phyloP scores from a whole-genome alignment of 106 monocot species.

The Ottelia alismoides region DNA sequence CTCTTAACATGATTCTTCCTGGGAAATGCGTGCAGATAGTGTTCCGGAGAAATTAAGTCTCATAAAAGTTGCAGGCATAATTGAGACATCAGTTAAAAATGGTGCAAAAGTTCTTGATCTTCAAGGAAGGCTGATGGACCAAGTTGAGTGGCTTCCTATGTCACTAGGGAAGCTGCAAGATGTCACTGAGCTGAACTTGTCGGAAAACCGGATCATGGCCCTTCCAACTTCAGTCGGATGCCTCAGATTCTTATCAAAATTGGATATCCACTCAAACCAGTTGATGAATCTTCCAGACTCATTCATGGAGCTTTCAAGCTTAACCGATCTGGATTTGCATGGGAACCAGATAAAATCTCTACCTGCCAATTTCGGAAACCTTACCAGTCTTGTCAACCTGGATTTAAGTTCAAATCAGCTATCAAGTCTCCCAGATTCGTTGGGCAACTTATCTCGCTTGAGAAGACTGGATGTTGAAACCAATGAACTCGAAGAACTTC shows the following conservation, averaged over 20 bases:
- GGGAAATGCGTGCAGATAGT: constrained; percentile 11
- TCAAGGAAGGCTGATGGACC: constrained; percentile 67
- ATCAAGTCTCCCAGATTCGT: constrained; percentile 41
- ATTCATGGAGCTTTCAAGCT: constrained; percentile 51
- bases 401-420: constrained; percentile 73
- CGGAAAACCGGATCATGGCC: constrained; percentile 75
- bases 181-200: constrained; percentile 64
- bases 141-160: constrained; percentile 90
- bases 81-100: constrained; percentile 65
- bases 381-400: constrained; percentile 38
- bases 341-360: constrained; percentile 48
- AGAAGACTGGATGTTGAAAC: constrained; percentile 66
- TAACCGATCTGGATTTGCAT: constrained; percentile 66
- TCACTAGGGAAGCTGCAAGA: constrained; percentile 71
- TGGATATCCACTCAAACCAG: constrained; percentile 85
- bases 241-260: constrained; percentile 48
- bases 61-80: constrained; percentile 87
- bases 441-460: constrained; percentile 63
- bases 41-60: constrained; percentile 55
- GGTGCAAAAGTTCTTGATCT: constrained; percentile 53
- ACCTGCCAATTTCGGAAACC: constrained; percentile 64
- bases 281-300: constrained; percentile 57
- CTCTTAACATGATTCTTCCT: neutral
- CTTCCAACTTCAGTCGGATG: constrained; percentile 55
- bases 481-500: constrained; percentile 93